phyloP scores from a whole-genome alignment of 805 yeast species.

The Aciculoconidium aculeatum region DNA sequence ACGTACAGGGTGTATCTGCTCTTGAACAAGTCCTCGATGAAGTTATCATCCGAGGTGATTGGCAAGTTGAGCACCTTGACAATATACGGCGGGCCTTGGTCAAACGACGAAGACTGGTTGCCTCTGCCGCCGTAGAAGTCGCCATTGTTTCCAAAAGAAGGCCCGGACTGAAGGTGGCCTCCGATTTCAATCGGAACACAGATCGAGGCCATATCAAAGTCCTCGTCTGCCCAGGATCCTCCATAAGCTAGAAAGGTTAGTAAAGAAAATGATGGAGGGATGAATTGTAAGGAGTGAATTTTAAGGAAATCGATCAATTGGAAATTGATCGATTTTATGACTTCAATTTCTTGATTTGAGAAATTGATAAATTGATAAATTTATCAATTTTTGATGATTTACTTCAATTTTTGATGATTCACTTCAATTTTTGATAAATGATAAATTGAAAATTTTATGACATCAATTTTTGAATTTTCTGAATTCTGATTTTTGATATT shows the following conservation, averaged over 20 bases:
- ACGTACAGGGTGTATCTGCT: conserved; percentile 55
- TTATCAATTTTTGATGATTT: no score
- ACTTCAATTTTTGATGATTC: no score
- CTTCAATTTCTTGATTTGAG: no score
- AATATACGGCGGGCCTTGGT: conserved; percentile 54
- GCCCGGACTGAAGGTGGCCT: conserved; percentile 3
- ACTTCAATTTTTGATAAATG: no score
- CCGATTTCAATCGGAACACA: conserved; percentile 37
- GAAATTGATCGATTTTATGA: no score
- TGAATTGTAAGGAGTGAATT: conserved; percentile 1
- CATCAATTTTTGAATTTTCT: no score
- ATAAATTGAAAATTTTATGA: no score
- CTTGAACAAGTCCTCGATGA: conserved; percentile 54
- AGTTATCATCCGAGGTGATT: conserved; percentile 42
- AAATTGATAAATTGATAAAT: no score
- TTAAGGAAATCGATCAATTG: no score
- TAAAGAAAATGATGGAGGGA: conserved; percentile 4
- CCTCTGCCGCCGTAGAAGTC: conserved; percentile 8
- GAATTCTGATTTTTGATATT: no score
- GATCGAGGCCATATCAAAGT: conserved; percentile 39
- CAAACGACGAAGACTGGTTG: conserved; percentile 9
- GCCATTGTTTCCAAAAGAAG: conserved; percentile 2
- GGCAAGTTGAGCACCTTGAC: conserved; percentile 60
- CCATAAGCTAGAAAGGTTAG: conserved; percentile 33
- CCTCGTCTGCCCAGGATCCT: conserved; percentile 45